Evolutionary conservation across 768 basidiomycete species (phyloP).

Genomic region (Scleroderma citrinum): DNA sequence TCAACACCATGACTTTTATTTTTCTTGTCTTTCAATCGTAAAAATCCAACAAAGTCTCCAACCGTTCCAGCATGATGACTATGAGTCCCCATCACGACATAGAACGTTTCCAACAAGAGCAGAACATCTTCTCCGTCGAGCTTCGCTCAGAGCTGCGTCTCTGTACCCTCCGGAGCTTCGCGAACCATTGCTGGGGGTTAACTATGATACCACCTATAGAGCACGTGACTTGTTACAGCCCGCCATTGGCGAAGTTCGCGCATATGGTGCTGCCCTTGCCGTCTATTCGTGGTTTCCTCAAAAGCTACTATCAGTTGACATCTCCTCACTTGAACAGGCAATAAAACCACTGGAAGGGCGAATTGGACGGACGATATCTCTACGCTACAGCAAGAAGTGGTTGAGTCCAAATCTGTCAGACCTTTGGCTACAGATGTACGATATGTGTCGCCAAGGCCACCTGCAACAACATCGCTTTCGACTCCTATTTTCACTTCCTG

Average conservation of each 20-base stretch:
- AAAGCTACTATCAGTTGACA: background rate
- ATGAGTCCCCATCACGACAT: slow-evolving; percentile 1
- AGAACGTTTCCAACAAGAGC: slow-evolving; percentile 10
- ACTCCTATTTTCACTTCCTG: slow-evolving; percentile 29
- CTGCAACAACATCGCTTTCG: slow-evolving; percentile 10
- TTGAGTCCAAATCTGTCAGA: slow-evolving; percentile 14
- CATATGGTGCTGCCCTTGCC: slow-evolving; percentile 10
- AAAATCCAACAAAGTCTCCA: no score
- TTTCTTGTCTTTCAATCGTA: no score
- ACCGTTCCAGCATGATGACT: background rate
- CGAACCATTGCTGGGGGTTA: background rate
- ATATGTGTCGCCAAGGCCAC: slow-evolving; percentile 14
- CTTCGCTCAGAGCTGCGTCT: slow-evolving; percentile 7
- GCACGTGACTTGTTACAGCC: slow-evolving; percentile 6
- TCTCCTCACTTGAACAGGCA: slow-evolving; percentile 2
- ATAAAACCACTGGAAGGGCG: background rate
- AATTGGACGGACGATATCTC: slow-evolving; percentile 1
- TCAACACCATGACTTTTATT: no score
- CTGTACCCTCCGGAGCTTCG: slow-evolving; percentile 8
- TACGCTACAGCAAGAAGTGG: slow-evolving; percentile 26
- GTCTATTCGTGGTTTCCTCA: background rate
- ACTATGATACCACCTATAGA: background rate
- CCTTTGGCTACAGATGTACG: slow-evolving; percentile 25
- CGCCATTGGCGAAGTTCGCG: slow-evolving; percentile 10
- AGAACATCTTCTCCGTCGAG: slow-evolving; percentile 10